phyloP scores from a whole-genome alignment of 345 rosid genomes.

The Nasturtium officinale region DNA sequence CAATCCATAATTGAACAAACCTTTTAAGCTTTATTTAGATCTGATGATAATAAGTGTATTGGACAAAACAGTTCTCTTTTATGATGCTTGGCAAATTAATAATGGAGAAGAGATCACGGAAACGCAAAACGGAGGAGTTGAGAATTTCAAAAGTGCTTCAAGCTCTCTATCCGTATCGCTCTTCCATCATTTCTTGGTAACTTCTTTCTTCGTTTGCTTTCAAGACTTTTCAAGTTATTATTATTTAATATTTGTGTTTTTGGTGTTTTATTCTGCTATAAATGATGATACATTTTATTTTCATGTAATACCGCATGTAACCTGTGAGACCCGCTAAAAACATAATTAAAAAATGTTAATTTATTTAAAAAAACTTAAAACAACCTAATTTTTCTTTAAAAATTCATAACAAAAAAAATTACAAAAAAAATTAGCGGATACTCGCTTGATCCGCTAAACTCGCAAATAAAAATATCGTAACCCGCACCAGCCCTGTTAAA shows the following conservation, averaged over 20 bases:
- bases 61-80: conserved; percentile 48
- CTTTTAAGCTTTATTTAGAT: neutral
- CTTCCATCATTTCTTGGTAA: conserved; percentile 58
- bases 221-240: neutral
- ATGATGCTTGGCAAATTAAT: conserved; percentile 47
- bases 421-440: no score
- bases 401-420: no score
- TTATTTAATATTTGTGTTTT: neutral
- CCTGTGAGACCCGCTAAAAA: no score
- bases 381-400: no score
- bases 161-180: conserved; percentile 55
- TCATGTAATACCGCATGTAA: conserved; percentile 53
- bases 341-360: no score
- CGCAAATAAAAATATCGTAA: no score
- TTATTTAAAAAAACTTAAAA: no score
- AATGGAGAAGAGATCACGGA: conserved; percentile 66
- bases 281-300: neutral
- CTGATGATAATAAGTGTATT: neutral
- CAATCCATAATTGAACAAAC: neutral
- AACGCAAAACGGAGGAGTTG: conserved; percentile 41
- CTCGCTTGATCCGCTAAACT: no score
- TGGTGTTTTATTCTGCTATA: neutral
- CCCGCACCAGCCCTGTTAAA: no score
- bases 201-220: neutral
- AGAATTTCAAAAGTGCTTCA: conserved; percentile 54